Base-by-base conservation (phyloP, 2,329 filamentous ascomycete genomes). In the Furcasterigmium furcatum region DNA sequence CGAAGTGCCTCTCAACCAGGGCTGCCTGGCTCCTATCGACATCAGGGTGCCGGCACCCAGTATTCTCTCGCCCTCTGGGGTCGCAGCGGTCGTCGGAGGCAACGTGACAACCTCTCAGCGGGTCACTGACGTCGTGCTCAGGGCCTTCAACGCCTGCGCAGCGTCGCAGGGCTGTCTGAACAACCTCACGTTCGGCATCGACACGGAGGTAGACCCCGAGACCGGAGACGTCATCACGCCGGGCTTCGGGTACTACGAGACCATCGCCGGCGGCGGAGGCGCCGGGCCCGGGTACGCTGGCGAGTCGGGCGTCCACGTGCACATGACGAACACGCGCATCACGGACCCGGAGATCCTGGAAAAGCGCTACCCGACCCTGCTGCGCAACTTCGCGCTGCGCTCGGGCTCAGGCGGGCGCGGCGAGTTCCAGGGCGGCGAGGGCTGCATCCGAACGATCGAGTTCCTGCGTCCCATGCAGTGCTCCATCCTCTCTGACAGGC, bases 1-100 rank as follows among this genome's bases (percentile, higher is more conserved):
- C 91, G 87, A 92, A 54, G 91, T 95, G 13, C 90, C 89, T 0
- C 76, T 95, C 4, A 95, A 95, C 67, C 89, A 95, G 66, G 89
- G 89, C 52, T 95, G 89, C 52, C 72, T 94, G 3, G 80, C 80
- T 42, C 88, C 89, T 1, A 87, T 94, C 55, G 76, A 82, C 44
- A 85, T 94, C 58, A 73, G 74, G 39, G 89, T 92, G 41, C 87
- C 88, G 0, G 77, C 80, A 7, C 80, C 81, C 52, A 85, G 80
- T 12, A 86, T 94, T 60, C 77, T 95, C 25, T 85, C 80, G 0
- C 89, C 89, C 0, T 87, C 84, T 0, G 84, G 86, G 58, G 82
- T 82, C 40, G 87, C 88, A 1, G 89, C 88, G 1, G 88, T 94
- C 0, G 88, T 92, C 0, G 88, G 88, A 38, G 88, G 88, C 46